Evolutionary conservation across 495 filamentous ascomycete species (phyloP).

Genomic region (Chlorociboria aeruginascens): DNA sequence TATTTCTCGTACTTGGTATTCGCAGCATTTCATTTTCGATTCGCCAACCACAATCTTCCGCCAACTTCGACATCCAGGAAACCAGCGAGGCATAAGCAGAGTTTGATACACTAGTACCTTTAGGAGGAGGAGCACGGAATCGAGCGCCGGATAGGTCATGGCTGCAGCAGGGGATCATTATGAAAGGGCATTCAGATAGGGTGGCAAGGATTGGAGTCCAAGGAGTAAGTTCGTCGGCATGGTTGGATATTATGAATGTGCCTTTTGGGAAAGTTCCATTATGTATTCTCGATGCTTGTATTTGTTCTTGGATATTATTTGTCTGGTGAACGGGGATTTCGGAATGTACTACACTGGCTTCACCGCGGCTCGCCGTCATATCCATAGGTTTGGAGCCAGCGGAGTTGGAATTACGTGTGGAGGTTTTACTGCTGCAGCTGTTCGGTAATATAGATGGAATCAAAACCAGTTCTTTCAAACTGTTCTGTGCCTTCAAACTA

Average conservation of each 20-base stretch:
- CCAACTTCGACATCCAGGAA: conserved; percentile 54
- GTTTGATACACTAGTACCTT: conserved; percentile 20
- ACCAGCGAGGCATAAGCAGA: conserved; percentile 65
- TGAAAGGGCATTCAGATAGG: conserved; percentile 63
- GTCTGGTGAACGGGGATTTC: neutral
- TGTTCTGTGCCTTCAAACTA: conserved; percentile 35
- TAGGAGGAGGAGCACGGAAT: conserved; percentile 49
- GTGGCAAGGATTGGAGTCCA: conserved; percentile 89
- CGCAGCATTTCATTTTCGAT: conserved; percentile 70
- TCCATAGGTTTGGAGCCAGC: too few relatives aligned
- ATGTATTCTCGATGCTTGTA: conserved; percentile 32
- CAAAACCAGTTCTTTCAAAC: conserved; percentile 59
- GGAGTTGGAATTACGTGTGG: neutral
- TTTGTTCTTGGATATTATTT: neutral
- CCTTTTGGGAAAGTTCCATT: conserved; percentile 58
- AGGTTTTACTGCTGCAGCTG: neutral
- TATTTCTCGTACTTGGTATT: conserved; percentile 85
- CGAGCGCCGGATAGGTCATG: conserved; percentile 66
- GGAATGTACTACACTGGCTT: too few relatives aligned
- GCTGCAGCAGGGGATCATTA: conserved; percentile 91
- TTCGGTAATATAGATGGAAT: conserved; percentile 45
- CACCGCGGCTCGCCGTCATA: too few relatives aligned
- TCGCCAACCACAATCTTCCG: conserved; percentile 57
- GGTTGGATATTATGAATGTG: conserved; percentile 93
- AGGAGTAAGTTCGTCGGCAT: conserved; percentile 87